Conservation (phyloP, 768 basidiomycete species). For the Boletus sp. region DNA sequence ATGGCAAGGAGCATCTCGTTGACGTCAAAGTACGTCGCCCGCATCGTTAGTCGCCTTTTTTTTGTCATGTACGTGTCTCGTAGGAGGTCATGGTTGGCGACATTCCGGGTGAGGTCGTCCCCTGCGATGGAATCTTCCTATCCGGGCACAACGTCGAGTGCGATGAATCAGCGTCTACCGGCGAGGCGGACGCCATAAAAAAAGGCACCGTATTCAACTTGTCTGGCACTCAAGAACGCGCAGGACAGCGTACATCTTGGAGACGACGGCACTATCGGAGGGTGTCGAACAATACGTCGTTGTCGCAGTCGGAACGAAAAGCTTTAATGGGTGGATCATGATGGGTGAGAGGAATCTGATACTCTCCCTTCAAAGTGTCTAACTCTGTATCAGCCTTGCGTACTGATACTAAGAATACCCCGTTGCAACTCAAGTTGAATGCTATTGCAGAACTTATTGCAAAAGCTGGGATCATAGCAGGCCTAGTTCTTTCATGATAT, state of each 20-base stretch:
- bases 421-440: slow-evolving; percentile 92
- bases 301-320: slow-evolving; percentile 87
- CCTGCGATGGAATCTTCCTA: slow-evolving; percentile 94
- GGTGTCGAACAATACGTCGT: slow-evolving; percentile 90
- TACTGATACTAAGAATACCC: slow-evolving; percentile 85
- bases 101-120: slow-evolving; percentile 92
- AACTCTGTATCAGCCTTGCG: slow-evolving; percentile 61
- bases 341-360: slow-evolving; percentile 62
- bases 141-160: slow-evolving; percentile 91
- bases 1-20: slow-evolving; percentile 65
- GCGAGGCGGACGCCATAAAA: slow-evolving; percentile 95
- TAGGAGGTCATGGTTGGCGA: slow-evolving; percentile 95
- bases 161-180: slow-evolving; percentile 95
- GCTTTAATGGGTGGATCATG: slow-evolving; percentile 97
- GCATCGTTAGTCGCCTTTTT: background rate
- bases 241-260: slow-evolving; percentile 16
- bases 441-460: slow-evolving; percentile 93
- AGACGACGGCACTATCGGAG: slow-evolving; percentile 26
- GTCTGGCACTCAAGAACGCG: slow-evolving; percentile 49
- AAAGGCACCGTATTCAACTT: slow-evolving; percentile 78
- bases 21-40: slow-evolving; percentile 68
- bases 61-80: slow-evolving; percentile 20
- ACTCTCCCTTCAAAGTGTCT: background rate
- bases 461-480: slow-evolving; percentile 81
- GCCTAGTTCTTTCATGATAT: slow-evolving; percentile 82